Conservation (phyloP, 177 flowering plant genomes). For the Telopea speciosissima region DNA sequence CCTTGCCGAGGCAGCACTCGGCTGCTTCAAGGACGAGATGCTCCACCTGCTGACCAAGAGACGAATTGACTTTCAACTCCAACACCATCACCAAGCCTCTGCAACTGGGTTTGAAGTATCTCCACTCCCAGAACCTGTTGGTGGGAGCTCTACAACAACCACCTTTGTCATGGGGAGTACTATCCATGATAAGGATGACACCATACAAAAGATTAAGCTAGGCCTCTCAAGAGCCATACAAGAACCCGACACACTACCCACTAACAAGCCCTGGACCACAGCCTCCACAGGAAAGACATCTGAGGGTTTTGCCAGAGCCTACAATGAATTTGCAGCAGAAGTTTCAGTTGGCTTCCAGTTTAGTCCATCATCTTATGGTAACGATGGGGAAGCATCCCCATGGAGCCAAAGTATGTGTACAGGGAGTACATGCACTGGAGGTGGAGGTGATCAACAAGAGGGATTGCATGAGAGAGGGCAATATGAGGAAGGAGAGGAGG, state of each 20-base stretch:
- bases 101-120: conserved; percentile 6
- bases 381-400: conserved; percentile 60
- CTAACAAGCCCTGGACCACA: conserved; percentile 46
- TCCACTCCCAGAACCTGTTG: background rate
- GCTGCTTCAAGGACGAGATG: conserved; percentile 99
- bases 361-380: conserved; percentile 38
- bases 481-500: conserved; percentile 48
- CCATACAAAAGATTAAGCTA: conserved; percentile 60
- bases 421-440: conserved; percentile 68
- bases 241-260: conserved; percentile 37
- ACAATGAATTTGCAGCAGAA: conserved; percentile 32
- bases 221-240: conserved; percentile 69
- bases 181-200: conserved; percentile 47
- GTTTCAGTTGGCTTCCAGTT: conserved; percentile 49
- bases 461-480: conserved; percentile 33
- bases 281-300: conserved; percentile 29
- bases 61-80: conserved; percentile 65
- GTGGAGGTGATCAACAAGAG: conserved; percentile 50
- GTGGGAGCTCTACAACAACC: conserved; percentile 18
- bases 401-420: conserved; percentile 82
- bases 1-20: conserved; percentile 94
- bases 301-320: conserved; percentile 29
- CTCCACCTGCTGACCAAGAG: conserved; percentile 89
- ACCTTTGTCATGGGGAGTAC: conserved; percentile 22
- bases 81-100: conserved; percentile 38